These are phyloP conservation scores for Alternaria triticina DNA, from an alignment of 2,329 filamentous ascomycete species.

Conservation along the genomic window DNA sequence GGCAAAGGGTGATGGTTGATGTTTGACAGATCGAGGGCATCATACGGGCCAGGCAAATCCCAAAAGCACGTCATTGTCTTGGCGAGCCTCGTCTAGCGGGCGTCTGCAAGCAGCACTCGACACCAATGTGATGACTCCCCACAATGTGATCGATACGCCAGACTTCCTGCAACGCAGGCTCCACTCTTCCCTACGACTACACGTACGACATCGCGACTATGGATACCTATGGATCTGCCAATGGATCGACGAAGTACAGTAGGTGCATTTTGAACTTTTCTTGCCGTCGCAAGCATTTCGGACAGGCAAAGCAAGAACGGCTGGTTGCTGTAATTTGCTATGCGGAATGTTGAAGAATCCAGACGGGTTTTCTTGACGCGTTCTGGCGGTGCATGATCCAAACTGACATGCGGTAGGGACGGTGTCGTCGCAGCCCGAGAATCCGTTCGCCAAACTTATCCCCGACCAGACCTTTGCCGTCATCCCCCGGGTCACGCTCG, in stretches of 20 bases:
- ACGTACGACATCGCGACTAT: slow-evolving; percentile 18
- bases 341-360: neutral
- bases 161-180: slow-evolving; percentile 18
- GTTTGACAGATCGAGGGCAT: neutral
- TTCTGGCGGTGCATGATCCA: neutral
- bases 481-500: slow-evolving; percentile 87
- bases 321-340: neutral
- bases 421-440: slow-evolving; percentile 75
- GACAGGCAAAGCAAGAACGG: neutral
- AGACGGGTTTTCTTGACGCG: neutral
- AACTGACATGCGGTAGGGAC: slow-evolving; percentile 39
- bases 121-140: slow-evolving; percentile 33
- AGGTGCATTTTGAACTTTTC: slow-evolving; percentile 6
- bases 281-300: slow-evolving; percentile 1
- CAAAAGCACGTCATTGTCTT: slow-evolving; percentile 39
- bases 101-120: slow-evolving; percentile 24
- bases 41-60: slow-evolving; percentile 3
- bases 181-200: slow-evolving; percentile 9
- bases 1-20: neutral
- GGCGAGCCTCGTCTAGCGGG: slow-evolving; percentile 33
- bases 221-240: slow-evolving; percentile 23
- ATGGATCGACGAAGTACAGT: slow-evolving; percentile 30
- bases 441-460: slow-evolving; percentile 86
- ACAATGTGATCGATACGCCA: slow-evolving; percentile 25
- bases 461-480: slow-evolving; percentile 86